Percentiles rank a stretch among this genome's conserved stretches.
Conservation (phyloP, 306 rosid genomes). For the Pterocarpus santalinus region DNA sequence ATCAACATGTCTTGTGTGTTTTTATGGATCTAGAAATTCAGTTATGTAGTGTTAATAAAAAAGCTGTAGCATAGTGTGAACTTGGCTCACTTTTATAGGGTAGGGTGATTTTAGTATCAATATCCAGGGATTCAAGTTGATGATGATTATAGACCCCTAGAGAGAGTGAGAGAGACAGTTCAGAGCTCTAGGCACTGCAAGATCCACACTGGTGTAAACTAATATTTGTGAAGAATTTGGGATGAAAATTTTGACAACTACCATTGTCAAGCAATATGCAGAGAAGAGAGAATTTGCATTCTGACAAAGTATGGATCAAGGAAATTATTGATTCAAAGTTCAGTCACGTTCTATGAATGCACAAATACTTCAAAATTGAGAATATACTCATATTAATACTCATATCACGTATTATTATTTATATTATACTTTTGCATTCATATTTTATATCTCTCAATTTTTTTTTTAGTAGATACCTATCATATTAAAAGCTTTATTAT, state of each 20-base stretch:
- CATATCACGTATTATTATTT: no score
- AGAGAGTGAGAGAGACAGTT: background rate
- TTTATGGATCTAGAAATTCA: background rate
- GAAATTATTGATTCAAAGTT: background rate
- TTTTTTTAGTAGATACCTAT: no score
- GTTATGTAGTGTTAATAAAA: background rate
- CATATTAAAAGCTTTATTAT: no score
- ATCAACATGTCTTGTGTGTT: slow-evolving; percentile 22
- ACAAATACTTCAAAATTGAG: no score
- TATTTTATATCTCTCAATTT: no score
- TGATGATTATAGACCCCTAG: background rate
- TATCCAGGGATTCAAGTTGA: background rate
- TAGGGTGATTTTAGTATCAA: background rate
- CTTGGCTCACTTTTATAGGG: slow-evolving; percentile 3
- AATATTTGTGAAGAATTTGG: background rate
- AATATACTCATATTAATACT: no score
- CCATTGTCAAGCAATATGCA: background rate
- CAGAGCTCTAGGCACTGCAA: background rate
- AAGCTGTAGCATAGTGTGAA: background rate
- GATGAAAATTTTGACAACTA: background rate
- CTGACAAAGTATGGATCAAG: no score
- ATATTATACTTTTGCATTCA: no score
- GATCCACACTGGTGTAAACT: background rate
- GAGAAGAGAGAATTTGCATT: background rate
- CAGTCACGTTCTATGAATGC: background rate